Base-by-base conservation (phyloP, 2,329 filamentous ascomycete species). In the Acephala macrosclerotiorum region DNA sequence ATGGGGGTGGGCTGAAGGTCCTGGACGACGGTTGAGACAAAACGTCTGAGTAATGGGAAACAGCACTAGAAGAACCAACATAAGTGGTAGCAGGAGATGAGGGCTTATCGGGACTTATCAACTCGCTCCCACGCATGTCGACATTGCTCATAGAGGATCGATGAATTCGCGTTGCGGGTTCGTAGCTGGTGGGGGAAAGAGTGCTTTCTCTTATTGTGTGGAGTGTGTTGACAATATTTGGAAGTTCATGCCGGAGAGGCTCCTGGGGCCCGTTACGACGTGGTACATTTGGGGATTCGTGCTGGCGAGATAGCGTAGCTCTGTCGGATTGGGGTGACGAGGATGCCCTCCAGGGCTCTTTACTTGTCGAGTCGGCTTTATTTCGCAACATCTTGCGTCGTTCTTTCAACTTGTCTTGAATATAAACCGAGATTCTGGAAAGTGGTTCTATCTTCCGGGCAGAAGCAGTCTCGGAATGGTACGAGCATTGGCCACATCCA, bases 401-500 rank as follows among this genome's bases (percentile, higher is more conserved):
- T 33, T 40, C 20, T 16, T 56, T 59, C 20, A 60, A 14, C 53
- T 42, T 26, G 14, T 45, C 47, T 26, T 63, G 56, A 38, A 60
- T 36, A 53, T 63, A 63, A 14, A 22, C 36, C 1, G 64, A 47
- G 7, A 60, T 33, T 42, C 63, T 55, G 7, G 60, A 57, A 36
- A 66, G 53, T 14, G 64, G 64, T 49, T 66, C 64, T 18, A 66
- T 57, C 58, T 58, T 66, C 8, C 64, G 55, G 26, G 49, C 64
- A 33, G 64, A 57, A 6, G 55, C 38, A 16, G 38, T 38, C n/a
- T 63, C 29, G 9, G 56, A 57, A 26, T 59, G 2, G 25, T 55
- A 57, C 18, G 57, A 60, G 38, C 64, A 66, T 60, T 66, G 64
- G 33, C 20, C 36, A 38, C 64, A 66, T 6, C 35, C 29, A 12